phyloP scores from a whole-genome alignment of 371 early-diverging fungal genomes.

The Fennellomyces sp. region DNA sequence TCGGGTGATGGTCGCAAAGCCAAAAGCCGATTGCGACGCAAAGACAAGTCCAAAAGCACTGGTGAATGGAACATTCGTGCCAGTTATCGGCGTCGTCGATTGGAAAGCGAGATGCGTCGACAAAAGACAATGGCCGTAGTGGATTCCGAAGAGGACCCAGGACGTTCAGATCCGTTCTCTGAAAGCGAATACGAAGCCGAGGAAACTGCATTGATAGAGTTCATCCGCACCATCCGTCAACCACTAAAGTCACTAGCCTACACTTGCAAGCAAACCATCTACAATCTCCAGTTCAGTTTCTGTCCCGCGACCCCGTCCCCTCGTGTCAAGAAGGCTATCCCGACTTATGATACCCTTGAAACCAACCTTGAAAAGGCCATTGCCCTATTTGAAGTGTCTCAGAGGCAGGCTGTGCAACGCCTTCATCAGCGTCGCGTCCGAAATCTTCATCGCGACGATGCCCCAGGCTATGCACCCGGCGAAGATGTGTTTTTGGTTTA shows the following conservation, averaged over 20 bases:
- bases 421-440: conserved; percentile 20
- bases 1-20: conserved; percentile 13
- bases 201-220: conserved; percentile 44
- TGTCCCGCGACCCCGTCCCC: background rate
- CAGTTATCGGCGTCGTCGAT: conserved; percentile 40
- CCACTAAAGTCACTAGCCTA: conserved; percentile 65
- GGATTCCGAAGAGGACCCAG: background rate
- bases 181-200: conserved; percentile 1
- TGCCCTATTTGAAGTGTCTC: conserved; percentile 41
- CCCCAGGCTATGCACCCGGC: conserved; percentile 22
- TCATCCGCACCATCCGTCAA: conserved; percentile 59
- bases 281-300: conserved; percentile 54
- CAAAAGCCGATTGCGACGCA: background rate
- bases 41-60: background rate
- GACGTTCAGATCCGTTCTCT: background rate
- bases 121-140: conserved; percentile 22
- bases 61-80: conserved; percentile 45
- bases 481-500: conserved; percentile 77
- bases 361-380: conserved; percentile 48
- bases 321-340: conserved; percentile 7
- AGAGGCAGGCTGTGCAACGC: conserved; percentile 36
- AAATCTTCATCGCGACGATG: background rate
- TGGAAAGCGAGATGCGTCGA: conserved; percentile 44
- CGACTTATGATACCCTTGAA: conserved; percentile 26
- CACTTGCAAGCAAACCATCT: conserved; percentile 66